phyloP scores from a whole-genome alignment of 2,329 filamentous ascomycete genomes.

The Paecilomyces niveus region DNA sequence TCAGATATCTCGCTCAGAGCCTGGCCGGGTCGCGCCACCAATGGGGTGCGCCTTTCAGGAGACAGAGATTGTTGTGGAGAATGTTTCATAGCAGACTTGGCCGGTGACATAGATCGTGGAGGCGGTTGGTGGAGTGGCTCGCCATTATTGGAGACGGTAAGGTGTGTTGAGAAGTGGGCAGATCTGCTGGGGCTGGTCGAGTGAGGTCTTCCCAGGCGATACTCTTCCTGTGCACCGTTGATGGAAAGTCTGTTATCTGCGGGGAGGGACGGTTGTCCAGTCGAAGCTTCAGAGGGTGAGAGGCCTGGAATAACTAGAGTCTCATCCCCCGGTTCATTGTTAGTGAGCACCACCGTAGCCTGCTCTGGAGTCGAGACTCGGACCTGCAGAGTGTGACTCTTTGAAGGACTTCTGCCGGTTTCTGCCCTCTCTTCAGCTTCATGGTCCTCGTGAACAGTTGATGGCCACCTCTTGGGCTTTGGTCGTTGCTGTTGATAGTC shows the following conservation, averaged over 20 bases:
- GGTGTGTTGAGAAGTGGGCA: slow-evolving; percentile 50
- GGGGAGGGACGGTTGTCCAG: background rate
- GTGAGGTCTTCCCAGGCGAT: slow-evolving; percentile 1
- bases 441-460: slow-evolving; percentile 35
- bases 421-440: slow-evolving; percentile 24
- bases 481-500: slow-evolving; percentile 16
- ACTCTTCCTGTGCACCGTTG: background rate
- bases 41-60: slow-evolving; percentile 21
- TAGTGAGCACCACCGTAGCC: background rate
- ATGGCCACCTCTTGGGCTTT: slow-evolving; percentile 28
- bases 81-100: slow-evolving; percentile 56
- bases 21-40: slow-evolving; percentile 17
- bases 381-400: background rate
- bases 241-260: background rate
- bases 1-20: slow-evolving; percentile 51
- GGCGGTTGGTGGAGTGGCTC: slow-evolving; percentile 52
- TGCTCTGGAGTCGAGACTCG: background rate
- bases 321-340: background rate
- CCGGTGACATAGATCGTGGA: slow-evolving; percentile 53
- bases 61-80: slow-evolving; percentile 39
- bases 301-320: background rate
- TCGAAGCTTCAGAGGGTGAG: background rate
- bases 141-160: slow-evolving; percentile 40
- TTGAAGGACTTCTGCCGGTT: background rate
- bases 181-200: slow-evolving; percentile 45